These are phyloP conservation scores for Taiozyma onychis DNA, from an alignment of 1,139 yeast genomes.

Conservation along the genomic window DNA sequence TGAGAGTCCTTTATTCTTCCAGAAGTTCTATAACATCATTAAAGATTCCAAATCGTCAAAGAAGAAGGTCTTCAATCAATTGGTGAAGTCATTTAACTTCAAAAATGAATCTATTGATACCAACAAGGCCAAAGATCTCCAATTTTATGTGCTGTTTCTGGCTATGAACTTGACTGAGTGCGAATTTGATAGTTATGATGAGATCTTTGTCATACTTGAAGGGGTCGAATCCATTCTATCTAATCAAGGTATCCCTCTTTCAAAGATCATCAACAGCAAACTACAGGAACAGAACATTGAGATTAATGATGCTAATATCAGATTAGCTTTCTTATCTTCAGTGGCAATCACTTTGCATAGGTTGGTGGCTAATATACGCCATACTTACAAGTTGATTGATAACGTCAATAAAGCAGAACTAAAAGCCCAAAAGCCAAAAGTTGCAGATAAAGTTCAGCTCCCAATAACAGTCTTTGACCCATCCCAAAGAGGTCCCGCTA, in stretches of 20 bases:
- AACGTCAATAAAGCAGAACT: not conserved
- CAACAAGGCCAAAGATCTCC: constrained; percentile 8
- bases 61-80: constrained; percentile 37
- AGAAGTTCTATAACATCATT: constrained; percentile 38
- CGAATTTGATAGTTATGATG: constrained; percentile 36
- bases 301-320: not conserved
- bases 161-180: constrained; percentile 31
- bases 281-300: not conserved
- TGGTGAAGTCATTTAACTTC: constrained; percentile 33
- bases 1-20: constrained; percentile 22
- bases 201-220: constrained; percentile 22
- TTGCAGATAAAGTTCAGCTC: not conserved
- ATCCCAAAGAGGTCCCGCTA: not conserved
- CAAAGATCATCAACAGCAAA: not conserved
- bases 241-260: constrained; percentile 4
- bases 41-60: constrained; percentile 38
- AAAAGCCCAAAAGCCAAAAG: not conserved
- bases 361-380: constrained; percentile 2
- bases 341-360: constrained; percentile 3
- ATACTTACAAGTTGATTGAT: constrained; percentile 4
- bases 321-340: constrained; percentile 5
- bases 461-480: not conserved
- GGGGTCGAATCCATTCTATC: constrained; percentile 9
- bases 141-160: constrained; percentile 33
- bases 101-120: constrained; percentile 17